phyloP scores from a whole-genome alignment of 495 filamentous ascomycete genomes.

The Tuber calosporum region DNA sequence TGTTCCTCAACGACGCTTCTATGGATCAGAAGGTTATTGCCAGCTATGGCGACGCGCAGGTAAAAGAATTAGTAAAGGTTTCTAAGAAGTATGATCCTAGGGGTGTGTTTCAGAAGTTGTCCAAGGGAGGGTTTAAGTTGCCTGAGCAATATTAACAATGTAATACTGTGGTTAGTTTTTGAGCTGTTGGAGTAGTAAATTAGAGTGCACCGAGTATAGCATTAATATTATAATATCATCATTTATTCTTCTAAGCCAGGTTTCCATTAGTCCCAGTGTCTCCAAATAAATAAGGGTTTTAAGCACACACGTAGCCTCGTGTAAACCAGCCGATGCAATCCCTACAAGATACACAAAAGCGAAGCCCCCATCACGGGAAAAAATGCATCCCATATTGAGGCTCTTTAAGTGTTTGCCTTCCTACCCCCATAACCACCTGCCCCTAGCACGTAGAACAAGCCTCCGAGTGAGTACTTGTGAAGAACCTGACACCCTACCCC shows the following conservation, averaged over 20 bases:
- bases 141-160: slow-evolving; percentile 6
- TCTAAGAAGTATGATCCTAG: slow-evolving; percentile 47
- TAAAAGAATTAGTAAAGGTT: slow-evolving; percentile 40
- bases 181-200: neutral
- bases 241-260: neutral
- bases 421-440: neutral
- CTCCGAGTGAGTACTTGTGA: neutral
- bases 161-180: neutral
- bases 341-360: neutral
- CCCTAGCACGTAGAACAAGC: neutral
- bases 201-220: neutral
- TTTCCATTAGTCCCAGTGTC: neutral
- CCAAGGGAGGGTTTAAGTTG: slow-evolving; percentile 28
- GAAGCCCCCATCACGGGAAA: neutral
- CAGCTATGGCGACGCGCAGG: slow-evolving; percentile 46
- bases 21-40: slow-evolving; percentile 45
- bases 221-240: neutral
- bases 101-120: slow-evolving; percentile 45
- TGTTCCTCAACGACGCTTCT: slow-evolving; percentile 47
- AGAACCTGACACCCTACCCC: neutral
- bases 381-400: neutral
- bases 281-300: neutral
- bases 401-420: neutral
- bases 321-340: neutral
- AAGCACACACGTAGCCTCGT: neutral